Evolutionary conservation across 176 grass and related monocot genomes (phyloP).

Genomic region (Calamus simplicifolius): DNA sequence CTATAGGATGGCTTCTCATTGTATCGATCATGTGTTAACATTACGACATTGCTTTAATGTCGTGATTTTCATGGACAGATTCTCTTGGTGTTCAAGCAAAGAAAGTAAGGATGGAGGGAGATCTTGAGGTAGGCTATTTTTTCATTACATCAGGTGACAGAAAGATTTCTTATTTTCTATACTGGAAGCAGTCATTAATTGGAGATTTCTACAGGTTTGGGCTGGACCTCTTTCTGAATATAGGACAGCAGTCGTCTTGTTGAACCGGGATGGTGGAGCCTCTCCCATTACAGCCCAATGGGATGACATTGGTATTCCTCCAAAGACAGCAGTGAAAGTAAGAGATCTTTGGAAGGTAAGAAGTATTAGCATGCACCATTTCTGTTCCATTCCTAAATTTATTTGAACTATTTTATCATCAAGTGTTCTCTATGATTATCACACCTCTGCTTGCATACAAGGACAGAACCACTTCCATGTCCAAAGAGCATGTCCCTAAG

Average conservation of each 20-base stretch:
- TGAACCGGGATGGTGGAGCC: constrained; percentile 39
- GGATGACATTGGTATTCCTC: constrained; percentile 66
- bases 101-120: constrained; percentile 86
- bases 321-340: constrained; percentile 39
- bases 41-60: too few relatives aligned
- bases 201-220: constrained; percentile 31
- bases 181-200: too few relatives aligned
- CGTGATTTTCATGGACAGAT: constrained; percentile 26
- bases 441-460: too few relatives aligned
- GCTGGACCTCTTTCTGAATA: constrained; percentile 44
- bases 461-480: too few relatives aligned
- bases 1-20: too few relatives aligned
- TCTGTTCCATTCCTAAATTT: too few relatives aligned
- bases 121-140: constrained; percentile 34
- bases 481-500: too few relatives aligned
- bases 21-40: too few relatives aligned
- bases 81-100: constrained; percentile 73
- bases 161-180: too few relatives aligned
- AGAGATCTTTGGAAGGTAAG: constrained; percentile 18
- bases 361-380: not conserved
- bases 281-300: constrained; percentile 46
- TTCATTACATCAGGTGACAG: not conserved
- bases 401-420: too few relatives aligned
- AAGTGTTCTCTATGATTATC: too few relatives aligned
- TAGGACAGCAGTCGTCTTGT: constrained; percentile 45